Evolutionary conservation across 1,139 yeast genomes (phyloP).

Genomic region (Sporopachydermia cereana): DNA sequence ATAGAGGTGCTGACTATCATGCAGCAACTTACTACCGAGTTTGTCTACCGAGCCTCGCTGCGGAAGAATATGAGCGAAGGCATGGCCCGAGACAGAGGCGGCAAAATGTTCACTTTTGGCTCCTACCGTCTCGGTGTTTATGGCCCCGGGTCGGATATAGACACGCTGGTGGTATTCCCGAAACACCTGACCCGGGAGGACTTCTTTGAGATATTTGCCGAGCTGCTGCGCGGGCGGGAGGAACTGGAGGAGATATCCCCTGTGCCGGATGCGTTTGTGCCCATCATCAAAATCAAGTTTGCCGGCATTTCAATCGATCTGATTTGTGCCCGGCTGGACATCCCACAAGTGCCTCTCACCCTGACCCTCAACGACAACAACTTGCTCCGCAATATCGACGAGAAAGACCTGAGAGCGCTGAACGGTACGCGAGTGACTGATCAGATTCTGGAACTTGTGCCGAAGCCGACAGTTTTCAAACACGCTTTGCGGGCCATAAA

Average conservation of each 20-base stretch:
- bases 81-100: constrained; percentile 96
- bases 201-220: constrained; percentile 71
- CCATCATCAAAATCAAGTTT: constrained; percentile 81
- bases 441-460: constrained; percentile 78
- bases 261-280: constrained; percentile 96
- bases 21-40: constrained; percentile 65
- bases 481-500: constrained; percentile 88
- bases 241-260: constrained; percentile 84
- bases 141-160: constrained; percentile 98
- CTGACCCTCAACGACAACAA: constrained; percentile 77
- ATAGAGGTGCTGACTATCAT: constrained; percentile 58
- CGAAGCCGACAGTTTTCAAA: constrained; percentile 86
- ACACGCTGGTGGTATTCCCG: constrained; percentile 89
- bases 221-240: constrained; percentile 51
- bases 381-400: constrained; percentile 74
- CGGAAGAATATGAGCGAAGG: constrained; percentile 91
- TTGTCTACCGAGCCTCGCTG: constrained; percentile 70
- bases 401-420: constrained; percentile 73
- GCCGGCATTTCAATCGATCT: constrained; percentile 86
- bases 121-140: constrained; percentile 91
- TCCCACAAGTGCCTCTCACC: constrained; percentile 68
- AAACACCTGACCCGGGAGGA: constrained; percentile 88
- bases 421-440: constrained; percentile 98
- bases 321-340: constrained; percentile 68
- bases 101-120: constrained; percentile 90